Evolutionary conservation across 129 eudicot genomes (phyloP), one percentile per base, ranked within the genome.

Genomic region (Mikania micrantha): DNA sequence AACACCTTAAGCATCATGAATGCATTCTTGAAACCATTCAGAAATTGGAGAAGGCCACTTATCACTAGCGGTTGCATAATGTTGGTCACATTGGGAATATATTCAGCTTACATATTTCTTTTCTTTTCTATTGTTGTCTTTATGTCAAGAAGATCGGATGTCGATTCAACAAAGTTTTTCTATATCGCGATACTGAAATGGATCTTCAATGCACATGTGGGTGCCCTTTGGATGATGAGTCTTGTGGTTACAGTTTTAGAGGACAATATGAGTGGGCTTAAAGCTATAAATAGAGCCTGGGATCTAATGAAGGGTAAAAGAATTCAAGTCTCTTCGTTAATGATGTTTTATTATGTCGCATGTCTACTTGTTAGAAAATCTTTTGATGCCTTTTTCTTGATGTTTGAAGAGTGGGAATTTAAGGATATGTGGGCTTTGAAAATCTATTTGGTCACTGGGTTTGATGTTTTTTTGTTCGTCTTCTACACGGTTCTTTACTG

Each of bases 231-330:
- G 78, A 52, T 39, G 41, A 34, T 76, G 70, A 71, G 68, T 52
- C 7, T 79, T 11, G 83, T 74, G 53, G 72, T 73, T 67, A 39
- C 75, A 5, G 75, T 79, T 21, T 1, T 79, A 17, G 83, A 73
- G 31, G 38, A 63, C 24, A 32, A 68, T 47, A 40, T 65, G 10
- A 40, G 75, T 73, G 83, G 82, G 17, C 50, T 63, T 36, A 69
- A 69, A 32, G 76, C 83, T 25, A 69, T 79, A 16, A 48, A 25
- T 47, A 69, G 69, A 79, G 79, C 83, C 0, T 13, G 38, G 9
- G 73, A 74, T 9, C 57, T 79, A 47, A 42, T 63, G 68, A 74
- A 74, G 49, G 64, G 69, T 16, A 74, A 34, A 25, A 57, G 57
- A 36, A 7, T 45, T 24, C 67, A 74, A 60, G 71, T 56, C 9